Percentiles rank a stretch among this genome's conserved stretches.
Evolutionary conservation across 495 filamentous ascomycete species (phyloP).

Genomic region (Penicillium roqueforti): DNA sequence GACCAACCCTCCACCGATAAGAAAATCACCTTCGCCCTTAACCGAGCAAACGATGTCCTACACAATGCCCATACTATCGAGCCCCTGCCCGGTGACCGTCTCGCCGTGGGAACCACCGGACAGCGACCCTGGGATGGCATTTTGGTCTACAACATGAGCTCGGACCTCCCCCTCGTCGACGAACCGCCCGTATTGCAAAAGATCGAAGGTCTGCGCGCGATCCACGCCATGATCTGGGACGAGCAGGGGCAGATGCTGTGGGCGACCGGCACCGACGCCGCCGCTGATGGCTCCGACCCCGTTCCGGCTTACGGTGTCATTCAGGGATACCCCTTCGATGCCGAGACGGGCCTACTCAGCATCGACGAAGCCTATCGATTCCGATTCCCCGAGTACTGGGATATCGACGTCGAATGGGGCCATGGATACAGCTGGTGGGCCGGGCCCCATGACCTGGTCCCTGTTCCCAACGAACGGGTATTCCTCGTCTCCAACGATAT

Average conservation of each 20-base stretch:
- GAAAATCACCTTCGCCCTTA: conserved; percentile 26
- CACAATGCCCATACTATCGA: conserved; percentile 29
- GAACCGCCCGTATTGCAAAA: conserved; percentile 28
- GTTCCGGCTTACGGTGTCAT: conserved; percentile 23
- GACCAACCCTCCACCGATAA: conserved; percentile 26
- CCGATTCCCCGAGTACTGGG: conserved; percentile 11
- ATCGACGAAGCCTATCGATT: conserved; percentile 17
- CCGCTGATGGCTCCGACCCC: conserved; percentile 27
- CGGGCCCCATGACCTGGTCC: conserved; percentile 30
- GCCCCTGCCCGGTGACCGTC: conserved; percentile 19
- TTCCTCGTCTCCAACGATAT: conserved; percentile 27
- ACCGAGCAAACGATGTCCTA: conserved; percentile 20
- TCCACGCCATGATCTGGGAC: conserved; percentile 32
- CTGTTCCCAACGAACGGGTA: conserved; percentile 24
- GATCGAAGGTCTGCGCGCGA: conserved; percentile 27
- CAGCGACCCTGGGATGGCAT: conserved; percentile 28
- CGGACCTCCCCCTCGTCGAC: conserved; percentile 19
- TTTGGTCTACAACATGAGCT: conserved; percentile 25
- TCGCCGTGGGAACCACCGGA: conserved; percentile 29
- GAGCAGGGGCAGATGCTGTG: conserved; percentile 26
- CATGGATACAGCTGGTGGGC: conserved; percentile 26
- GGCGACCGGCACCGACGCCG: conserved; percentile 27
- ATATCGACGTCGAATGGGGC: conserved; percentile 27
- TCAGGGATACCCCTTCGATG: conserved; percentile 25
- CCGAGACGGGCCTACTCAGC: conserved; percentile 15